These are phyloP conservation scores for Schizosaccharomyces octosporus DNA, from an alignment of 805 yeast species.

Conservation along the genomic window DNA sequence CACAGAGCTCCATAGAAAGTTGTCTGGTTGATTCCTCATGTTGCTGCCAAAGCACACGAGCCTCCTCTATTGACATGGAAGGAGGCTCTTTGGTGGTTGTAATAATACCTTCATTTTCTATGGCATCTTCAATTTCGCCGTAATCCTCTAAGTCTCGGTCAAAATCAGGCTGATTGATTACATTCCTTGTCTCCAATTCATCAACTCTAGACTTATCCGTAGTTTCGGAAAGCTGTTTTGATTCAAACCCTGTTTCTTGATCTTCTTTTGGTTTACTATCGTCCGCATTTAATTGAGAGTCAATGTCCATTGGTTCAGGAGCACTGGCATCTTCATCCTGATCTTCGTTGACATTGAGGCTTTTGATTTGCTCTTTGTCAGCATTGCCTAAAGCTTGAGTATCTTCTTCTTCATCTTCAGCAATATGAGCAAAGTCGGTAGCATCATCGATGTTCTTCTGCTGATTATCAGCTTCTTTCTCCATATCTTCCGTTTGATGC, in stretches of 20 bases:
- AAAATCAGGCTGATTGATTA: neutral
- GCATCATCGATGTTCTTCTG: neutral
- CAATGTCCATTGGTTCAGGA: constrained; percentile 14
- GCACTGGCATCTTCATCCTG: constrained; percentile 13
- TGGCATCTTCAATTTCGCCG: constrained; percentile 4
- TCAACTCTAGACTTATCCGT: constrained; percentile 15
- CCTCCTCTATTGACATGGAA: constrained; percentile 34
- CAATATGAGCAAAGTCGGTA: neutral
- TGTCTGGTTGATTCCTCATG: constrained; percentile 75
- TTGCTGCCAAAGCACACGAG: constrained; percentile 55
- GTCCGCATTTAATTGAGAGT: constrained; percentile 13
- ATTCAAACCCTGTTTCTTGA: constrained; percentile 10
- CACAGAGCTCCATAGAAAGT: constrained; percentile 65
- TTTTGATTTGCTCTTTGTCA: constrained; percentile 48
- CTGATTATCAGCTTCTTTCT: neutral
- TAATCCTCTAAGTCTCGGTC: neutral
- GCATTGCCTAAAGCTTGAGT: constrained; percentile 62
- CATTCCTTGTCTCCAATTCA: neutral
- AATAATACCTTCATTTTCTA: constrained; percentile 3
- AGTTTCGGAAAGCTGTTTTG: constrained; percentile 11
- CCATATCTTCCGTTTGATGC: neutral
- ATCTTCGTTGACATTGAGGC: constrained; percentile 36
- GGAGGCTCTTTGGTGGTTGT: constrained; percentile 1
- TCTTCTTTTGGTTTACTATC: constrained; percentile 14
- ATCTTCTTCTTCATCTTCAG: constrained; percentile 3